These are phyloP conservation scores for Reticulascus tulasneorum DNA, from an alignment of 2,329 filamentous ascomycete species.

Conservation along the genomic window DNA sequence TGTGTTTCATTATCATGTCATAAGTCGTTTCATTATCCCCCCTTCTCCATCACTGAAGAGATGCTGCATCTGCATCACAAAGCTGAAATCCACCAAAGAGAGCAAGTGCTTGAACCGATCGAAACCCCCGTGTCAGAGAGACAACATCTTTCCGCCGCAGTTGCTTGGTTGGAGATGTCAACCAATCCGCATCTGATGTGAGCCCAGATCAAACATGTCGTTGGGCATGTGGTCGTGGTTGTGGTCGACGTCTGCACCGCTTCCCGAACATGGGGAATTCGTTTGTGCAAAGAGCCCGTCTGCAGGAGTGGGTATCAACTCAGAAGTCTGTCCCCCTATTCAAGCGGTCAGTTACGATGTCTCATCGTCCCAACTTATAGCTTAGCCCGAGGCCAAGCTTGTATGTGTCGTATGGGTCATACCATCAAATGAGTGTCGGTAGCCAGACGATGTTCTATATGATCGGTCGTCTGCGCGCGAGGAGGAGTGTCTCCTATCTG, in stretches of 20 bases:
- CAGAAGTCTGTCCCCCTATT: constrained; percentile 6
- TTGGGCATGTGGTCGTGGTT: constrained; percentile 37
- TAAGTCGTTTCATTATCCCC: constrained; percentile 3
- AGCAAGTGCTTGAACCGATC: background rate
- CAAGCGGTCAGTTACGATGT: background rate
- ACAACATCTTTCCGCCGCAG: background rate
- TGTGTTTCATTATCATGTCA: constrained; percentile 5
- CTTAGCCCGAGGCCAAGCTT: too few relatives aligned
- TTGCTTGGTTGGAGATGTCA: background rate
- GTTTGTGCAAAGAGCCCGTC: constrained; percentile 6
- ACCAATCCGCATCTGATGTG: background rate
- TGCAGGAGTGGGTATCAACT: constrained; percentile 10
- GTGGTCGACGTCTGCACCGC: constrained; percentile 24
- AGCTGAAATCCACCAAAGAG: constrained; percentile 4
- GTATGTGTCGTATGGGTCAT: constrained; percentile 4
- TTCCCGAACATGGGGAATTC: constrained; percentile 15
- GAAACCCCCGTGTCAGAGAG: background rate
- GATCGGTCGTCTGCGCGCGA: constrained; percentile 4
- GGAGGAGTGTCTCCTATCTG: constrained; percentile 8
- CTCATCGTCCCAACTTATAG: background rate
- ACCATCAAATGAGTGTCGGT: constrained; percentile 11
- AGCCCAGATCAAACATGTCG: constrained; percentile 21
- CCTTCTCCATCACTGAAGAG: constrained; percentile 4
- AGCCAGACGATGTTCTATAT: constrained; percentile 3
- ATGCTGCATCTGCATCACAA: background rate